Evolutionary conservation across 352 stramenopile species (phyloP).

Genomic region (Phytophthora colocasiae): DNA sequence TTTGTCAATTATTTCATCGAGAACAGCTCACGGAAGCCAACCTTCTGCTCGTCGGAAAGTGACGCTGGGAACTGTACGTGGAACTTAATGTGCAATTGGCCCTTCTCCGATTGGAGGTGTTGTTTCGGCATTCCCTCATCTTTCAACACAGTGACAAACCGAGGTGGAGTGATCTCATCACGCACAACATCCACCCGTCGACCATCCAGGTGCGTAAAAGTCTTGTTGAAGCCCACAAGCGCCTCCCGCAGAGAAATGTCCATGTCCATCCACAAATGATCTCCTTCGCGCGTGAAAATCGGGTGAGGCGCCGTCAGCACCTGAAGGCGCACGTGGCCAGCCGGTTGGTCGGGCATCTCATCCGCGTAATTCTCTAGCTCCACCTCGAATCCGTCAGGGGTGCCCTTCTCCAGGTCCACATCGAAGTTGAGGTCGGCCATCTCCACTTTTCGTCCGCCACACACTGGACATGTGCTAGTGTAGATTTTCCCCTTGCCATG

Average conservation of each 20-base stretch:
- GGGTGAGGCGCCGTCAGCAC: conserved; percentile 88
- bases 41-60: conserved; percentile 87
- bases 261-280: conserved; percentile 96
- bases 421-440: conserved; percentile 96
- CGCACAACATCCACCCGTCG: conserved; percentile 89
- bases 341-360: conserved; percentile 87
- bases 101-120: conserved; percentile 84
- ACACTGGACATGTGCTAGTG: conserved; percentile 92
- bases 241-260: conserved; percentile 96
- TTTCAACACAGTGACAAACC: conserved; percentile 90
- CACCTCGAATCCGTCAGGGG: conserved; percentile 93
- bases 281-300: conserved; percentile 92
- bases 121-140: conserved; percentile 96
- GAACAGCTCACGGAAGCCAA: conserved; percentile 65
- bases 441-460: conserved; percentile 85
- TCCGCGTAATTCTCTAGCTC: conserved; percentile 94
- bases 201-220: conserved; percentile 94
- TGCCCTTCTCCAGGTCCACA: conserved; percentile 95
- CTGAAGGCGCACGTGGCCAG: conserved; percentile 94
- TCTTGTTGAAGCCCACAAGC: conserved; percentile 94
- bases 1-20: conserved; percentile 39
- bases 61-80: conserved; percentile 94
- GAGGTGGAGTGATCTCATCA: conserved; percentile 91
- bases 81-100: conserved; percentile 96
- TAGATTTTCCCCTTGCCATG: conserved; percentile 93